Evolutionary conservation across 2,329 filamentous ascomycete genomes (phyloP), one percentile per base, ranked within the genome.

Genomic region (Paraphaeosphaeria minitans): DNA sequence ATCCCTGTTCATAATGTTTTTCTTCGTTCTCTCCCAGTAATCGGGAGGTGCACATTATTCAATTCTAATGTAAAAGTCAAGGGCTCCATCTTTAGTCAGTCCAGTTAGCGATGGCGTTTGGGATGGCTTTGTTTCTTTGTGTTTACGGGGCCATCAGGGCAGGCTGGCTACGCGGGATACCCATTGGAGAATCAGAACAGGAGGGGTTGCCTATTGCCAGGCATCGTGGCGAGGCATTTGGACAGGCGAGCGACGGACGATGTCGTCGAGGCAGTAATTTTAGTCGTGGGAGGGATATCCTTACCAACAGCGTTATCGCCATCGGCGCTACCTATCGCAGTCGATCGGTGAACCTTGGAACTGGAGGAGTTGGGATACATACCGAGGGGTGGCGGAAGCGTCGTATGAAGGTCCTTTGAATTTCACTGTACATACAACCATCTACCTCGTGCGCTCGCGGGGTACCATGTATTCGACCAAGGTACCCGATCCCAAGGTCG

Each of bases 41-140:
- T 41, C 50, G 58, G 61, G 37, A 55, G 53, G 60, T 50, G 57
- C 47, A 35, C 29, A 19, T 50, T 55, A 50, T 57, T 52, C 61
- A 62, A 54, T 57, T 53, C 66, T 66, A 61, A 58, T 70, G 62
- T 70, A 67, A 39, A 62, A 65, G 60, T 58, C 60, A 53, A 14
- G 57, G 56, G 42, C 60, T 55, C 33, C 59, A 55, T 60, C 58
- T 58, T 58, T 35, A 58, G 58, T 66, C 64, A 61, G 66, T 55
- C 68, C 71, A 75, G 75, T 53, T 66, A 75, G 74, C 74, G 74
- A 74, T 56, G 74, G 72, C 73, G 72, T 65, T 66, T 56, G 63
- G 51, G 69, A 47, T 63, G 61, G 56, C 19, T 65, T 57, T 27
- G 24, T 60, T 64, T 53, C 57, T 57, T 66, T 62, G 29, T 66